Evolutionary conservation across 495 filamentous ascomycete species (phyloP), one percentile per base, ranked within the genome.

Genomic region (Penicillium malachiteum): DNA sequence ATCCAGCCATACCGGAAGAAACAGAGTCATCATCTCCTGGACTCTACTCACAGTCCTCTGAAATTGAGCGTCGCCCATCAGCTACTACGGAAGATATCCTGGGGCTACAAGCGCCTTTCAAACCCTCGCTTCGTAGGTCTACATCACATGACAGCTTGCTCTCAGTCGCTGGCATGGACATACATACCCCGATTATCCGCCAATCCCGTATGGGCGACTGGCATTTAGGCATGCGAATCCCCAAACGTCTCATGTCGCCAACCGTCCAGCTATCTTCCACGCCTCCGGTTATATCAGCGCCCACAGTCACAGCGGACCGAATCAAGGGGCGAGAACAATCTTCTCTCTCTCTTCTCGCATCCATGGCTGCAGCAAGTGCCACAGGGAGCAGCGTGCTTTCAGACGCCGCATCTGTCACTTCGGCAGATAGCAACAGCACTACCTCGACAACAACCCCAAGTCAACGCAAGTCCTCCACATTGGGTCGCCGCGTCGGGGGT

Each of bases 91-190:
- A 56, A 52, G 48, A 64, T 3, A 38, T 64, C 2, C 59, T 61
- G 32, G 51, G 44, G 8, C 48, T 64, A 18, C 57, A 60, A n/a
- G 45, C 54, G 37, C 57, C 54, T 18, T 56, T 65, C 42, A 51
- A 65, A 30, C 52, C 64, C 30, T 49, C 46, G 0, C 66, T 70
- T 13, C 76, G 79, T 50, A 65, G 68, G 59, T 69, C 73, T 3
- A 52, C 69, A 5, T 82, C 79, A 0, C 78, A 81, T 48, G 80
- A 83, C 43, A 80, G 77, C 56, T 60, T 83, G 0, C 66, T 83
- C 38, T 81, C 80, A 0, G 73, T 78, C 12, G 71, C 71, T 4
- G 78, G 74, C 1, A 73, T 81, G 71, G 79, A 83, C 59, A 79
- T 81, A 39, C 79, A 77, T 52, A 78, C 73, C 12, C 63, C 68